Evolutionary conservation across 2,329 filamentous ascomycete species (phyloP).

Genomic region (Lachnellula willkommii): DNA sequence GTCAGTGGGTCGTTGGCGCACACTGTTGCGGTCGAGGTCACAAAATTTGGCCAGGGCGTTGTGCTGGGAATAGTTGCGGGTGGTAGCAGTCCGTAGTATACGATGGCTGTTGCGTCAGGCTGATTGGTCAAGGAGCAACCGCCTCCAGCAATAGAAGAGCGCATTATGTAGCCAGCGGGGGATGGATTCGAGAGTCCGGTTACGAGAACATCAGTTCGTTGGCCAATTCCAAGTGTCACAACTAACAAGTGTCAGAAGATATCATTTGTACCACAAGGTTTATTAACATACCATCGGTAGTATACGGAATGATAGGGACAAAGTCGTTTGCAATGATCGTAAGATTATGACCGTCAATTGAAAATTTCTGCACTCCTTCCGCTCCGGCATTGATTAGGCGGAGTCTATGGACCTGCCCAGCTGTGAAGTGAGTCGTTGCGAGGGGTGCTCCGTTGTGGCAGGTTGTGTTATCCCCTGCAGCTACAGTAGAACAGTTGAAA

Average conservation of each 20-base stretch:
- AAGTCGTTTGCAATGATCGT: conserved; percentile 60
- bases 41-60: too few species aligned
- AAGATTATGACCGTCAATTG: conserved; percentile 44
- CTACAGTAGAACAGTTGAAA: conserved; percentile 4
- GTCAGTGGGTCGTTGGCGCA: conserved; percentile 28
- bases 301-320: conserved; percentile 36
- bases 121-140: conserved; percentile 42
- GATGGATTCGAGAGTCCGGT: conserved; percentile 37
- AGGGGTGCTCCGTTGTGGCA: conserved; percentile 12
- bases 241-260: conserved; percentile 25
- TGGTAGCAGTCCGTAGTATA: conserved; percentile 48
- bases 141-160: conserved; percentile 39
- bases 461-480: not conserved
- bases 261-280: too few species aligned
- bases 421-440: conserved; percentile 25
- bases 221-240: conserved; percentile 54
- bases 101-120: conserved; percentile 49
- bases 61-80: too few species aligned
- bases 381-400: conserved; percentile 43
- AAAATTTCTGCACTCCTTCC: conserved; percentile 38
- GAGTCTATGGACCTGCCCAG: conserved; percentile 39
- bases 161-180: conserved; percentile 46
- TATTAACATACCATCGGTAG: conserved; percentile 1
- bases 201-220: conserved; percentile 41
- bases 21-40: too few species aligned